Evolutionary conservation across 305 asterid genomes (phyloP).

Genomic region (Fraxinus floribunda): DNA sequence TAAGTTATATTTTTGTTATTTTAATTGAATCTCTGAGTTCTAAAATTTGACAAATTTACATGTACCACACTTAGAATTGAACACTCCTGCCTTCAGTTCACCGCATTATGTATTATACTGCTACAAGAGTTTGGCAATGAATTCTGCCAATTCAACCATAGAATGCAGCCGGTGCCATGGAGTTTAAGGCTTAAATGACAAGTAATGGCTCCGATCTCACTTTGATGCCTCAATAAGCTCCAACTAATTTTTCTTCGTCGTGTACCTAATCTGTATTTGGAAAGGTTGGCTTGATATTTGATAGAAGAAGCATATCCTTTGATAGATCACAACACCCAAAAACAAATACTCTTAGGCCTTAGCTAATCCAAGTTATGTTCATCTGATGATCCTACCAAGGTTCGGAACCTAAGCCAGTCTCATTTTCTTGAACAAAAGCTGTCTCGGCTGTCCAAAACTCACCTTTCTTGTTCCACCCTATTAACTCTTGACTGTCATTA

Average conservation of each 20-base stretch:
- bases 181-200: background rate
- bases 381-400: slow-evolving; percentile 53
- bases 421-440: slow-evolving; percentile 22
- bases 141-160: background rate
- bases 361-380: background rate
- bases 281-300: background rate
- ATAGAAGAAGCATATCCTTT: background rate
- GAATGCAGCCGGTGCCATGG: background rate
- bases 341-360: background rate
- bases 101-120: background rate
- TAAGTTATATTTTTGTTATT: background rate
- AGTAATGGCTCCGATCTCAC: background rate
- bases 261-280: background rate
- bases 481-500: slow-evolving; percentile 25
- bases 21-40: background rate
- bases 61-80: background rate
- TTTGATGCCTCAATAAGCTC: background rate
- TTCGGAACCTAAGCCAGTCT: slow-evolving; percentile 29
- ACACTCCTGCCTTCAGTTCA: background rate
- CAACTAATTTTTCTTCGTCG: background rate
- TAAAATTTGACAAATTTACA: background rate
- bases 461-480: slow-evolving; percentile 26
- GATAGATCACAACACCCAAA: background rate
- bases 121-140: background rate
- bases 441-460: slow-evolving; percentile 62